Base-by-base conservation (phyloP, 1,284 basidiomycete species). In the Stygiomarasmius scandens region DNA sequence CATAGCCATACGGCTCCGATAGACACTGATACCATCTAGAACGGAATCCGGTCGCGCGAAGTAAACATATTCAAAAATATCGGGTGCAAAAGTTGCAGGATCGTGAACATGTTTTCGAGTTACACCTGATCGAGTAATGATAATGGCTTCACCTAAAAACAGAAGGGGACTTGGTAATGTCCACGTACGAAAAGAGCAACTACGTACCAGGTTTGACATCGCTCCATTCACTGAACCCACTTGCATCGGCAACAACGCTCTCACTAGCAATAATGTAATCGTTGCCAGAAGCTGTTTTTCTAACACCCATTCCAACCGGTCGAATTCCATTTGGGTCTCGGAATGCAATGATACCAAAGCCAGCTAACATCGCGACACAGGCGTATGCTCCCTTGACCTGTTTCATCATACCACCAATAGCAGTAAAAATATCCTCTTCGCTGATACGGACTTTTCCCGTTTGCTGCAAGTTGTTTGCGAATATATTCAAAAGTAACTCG, bases 391-490 rank as follows among this genome's bases (percentile, higher is more conserved):
- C 97, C 67, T 85, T 90, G 70, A 88, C 90, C 64, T 95, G 87
- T 60, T 83, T 77, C 92, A 97, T 98, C 71, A 98, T 82, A 27
- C 89, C 90, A 24, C 90, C 84, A 59, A 98, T 89, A 44, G 97
- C 97, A 20, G 87, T 93, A 76, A 99, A 99, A 67, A 99, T 97
- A 76, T 99, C 97, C 70, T 99, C 97, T 73, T 98, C 96, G 71
- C 99, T 98, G 80, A 99, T 99, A 66, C 96, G 93, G 77, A 98
- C 96, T 76, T 99, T 99, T 62, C 96, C 97, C 8, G 96, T 99
- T 74, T 96, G 89, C 71, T 99, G 96, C 23, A 99, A 86, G 69
- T 98, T 96, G 80, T 98, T 88, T 58, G 97, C 97, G 71, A 99
- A 95, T 66, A 98, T 93, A 78, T 99, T 99, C 65, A 99, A 86